Base-by-base conservation (phyloP, 1,284 basidiomycete genomes). In the Neolentinus lepideus region DNA sequence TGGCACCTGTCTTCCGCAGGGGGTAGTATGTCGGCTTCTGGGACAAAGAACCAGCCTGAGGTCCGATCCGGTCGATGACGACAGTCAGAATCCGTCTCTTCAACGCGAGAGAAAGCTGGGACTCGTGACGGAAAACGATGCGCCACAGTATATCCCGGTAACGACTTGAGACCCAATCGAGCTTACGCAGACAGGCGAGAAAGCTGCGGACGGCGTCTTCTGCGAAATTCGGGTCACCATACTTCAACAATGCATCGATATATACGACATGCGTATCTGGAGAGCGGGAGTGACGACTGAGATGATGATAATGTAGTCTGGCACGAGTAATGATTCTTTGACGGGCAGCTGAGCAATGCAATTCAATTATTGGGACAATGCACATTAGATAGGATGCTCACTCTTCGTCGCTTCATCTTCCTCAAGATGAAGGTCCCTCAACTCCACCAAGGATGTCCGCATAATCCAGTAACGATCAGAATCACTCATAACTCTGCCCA, bases 391-490 rank as follows among this genome's bases (percentile, higher is more conserved):
- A 60, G 52, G 31, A 66, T 52, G 55, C 45, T 24, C 60, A 59
- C 51, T 57, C 56, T 36, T 64, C 64, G 53, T 65, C 61, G n/a
- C 38, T 43, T 51, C 19, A 22, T 19, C 12, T 27, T 26, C 11
- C 25, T 11, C 2, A 31, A 57, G 43, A 56, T 24, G 8, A 62
- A 58, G 51, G 50, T 54, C 27, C 26, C 56, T 10, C 45, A 54
- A 54, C 19, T 60, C 14, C 29, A 60, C 50, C 25, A 60, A 55
- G 12, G 51, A 35, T 38, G 69, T 69, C 29, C 60, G 68, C 70
- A 77, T 73, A 51, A 73, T 57, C 75, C 75, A 77, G 56, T 71
- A 77, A 54, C 64, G 66, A 58, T 77, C 76, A 8, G 69, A 67
- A 27, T 63, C 58, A 9, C 57, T 58, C 22, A 75, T 60, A 2